These are phyloP conservation scores for Cytospora piceicola DNA, from an alignment of 2,329 filamentous ascomycete genomes.

Conservation along the genomic window DNA sequence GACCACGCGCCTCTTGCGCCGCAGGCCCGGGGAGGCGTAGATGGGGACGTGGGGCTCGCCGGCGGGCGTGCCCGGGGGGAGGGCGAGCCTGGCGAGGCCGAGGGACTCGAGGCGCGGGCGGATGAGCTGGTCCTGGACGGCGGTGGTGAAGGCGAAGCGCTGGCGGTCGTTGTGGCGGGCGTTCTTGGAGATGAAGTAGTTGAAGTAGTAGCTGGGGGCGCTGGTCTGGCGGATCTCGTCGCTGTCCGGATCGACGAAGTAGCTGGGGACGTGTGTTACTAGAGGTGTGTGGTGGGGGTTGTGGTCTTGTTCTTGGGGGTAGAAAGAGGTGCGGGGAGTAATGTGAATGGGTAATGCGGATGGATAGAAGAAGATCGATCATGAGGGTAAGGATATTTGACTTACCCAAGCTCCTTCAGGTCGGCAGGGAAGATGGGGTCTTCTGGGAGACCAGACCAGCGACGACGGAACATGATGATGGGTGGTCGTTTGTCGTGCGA, in stretches of 20 bases:
- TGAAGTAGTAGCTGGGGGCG: slow-evolving; percentile 71
- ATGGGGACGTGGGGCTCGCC: slow-evolving; percentile 69
- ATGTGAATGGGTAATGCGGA: not conserved
- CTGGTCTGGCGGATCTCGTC: slow-evolving; percentile 75
- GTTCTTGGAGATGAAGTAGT: slow-evolving; percentile 74
- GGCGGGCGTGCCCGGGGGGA: slow-evolving; percentile 58
- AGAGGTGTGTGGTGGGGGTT: no score
- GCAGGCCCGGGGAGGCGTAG: slow-evolving; percentile 60
- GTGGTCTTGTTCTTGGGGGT: not conserved
- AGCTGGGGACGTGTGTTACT: slow-evolving; percentile 53
- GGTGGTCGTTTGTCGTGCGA: not conserved
- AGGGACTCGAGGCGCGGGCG: slow-evolving; percentile 62
- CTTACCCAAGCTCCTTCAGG: slow-evolving; percentile 74
- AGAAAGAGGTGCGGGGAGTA: not conserved
- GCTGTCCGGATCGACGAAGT: slow-evolving; percentile 70
- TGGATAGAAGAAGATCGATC: no score
- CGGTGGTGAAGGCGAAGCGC: slow-evolving; percentile 76
- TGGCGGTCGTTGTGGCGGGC: slow-evolving; percentile 77
- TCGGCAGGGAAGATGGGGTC: slow-evolving; percentile 69
- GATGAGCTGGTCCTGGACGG: slow-evolving; percentile 61
- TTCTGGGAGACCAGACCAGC: slow-evolving; percentile 68
- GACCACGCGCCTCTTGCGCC: slow-evolving; percentile 64
- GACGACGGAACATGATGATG: slow-evolving; percentile 73
- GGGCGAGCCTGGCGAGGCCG: slow-evolving; percentile 61
- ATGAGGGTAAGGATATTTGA: slow-evolving; percentile 16